Conservation (phyloP, 2,329 filamentous ascomycete genomes). For the Pseudogymnoascus sp. region DNA sequence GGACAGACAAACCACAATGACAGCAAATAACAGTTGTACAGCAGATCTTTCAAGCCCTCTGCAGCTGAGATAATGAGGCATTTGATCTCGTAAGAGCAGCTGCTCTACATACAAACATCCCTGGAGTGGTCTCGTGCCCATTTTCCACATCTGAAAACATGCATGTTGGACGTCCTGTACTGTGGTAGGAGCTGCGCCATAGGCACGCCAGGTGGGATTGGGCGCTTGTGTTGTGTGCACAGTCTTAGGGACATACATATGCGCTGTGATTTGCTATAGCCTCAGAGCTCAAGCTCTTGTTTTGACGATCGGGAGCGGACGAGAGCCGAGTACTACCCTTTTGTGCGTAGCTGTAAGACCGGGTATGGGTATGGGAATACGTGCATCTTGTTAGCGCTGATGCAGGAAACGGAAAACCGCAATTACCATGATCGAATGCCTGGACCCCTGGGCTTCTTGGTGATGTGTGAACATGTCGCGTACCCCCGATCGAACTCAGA, state of each 20-base stretch:
- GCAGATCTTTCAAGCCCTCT: background rate
- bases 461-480: background rate
- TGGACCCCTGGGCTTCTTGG: background rate
- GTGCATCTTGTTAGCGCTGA: background rate
- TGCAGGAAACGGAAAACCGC: background rate
- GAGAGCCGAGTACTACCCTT: too few relatives aligned
- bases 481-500: background rate
- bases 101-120: background rate
- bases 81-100: background rate
- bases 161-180: background rate
- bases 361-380: background rate
- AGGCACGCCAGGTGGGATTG: background rate
- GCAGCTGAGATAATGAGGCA: conserved; percentile 4
- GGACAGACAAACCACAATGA: background rate
- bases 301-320: background rate
- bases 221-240: too few relatives aligned
- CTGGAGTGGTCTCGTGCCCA: background rate
- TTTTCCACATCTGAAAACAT: background rate
- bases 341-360: background rate
- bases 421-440: background rate
- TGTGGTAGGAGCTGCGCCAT: background rate
- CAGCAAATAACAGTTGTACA: background rate
- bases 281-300: background rate
- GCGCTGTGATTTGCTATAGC: background rate
- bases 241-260: background rate